phyloP scores from a whole-genome alignment of 805 yeast genomes.

The Saturnispora hagleri region DNA sequence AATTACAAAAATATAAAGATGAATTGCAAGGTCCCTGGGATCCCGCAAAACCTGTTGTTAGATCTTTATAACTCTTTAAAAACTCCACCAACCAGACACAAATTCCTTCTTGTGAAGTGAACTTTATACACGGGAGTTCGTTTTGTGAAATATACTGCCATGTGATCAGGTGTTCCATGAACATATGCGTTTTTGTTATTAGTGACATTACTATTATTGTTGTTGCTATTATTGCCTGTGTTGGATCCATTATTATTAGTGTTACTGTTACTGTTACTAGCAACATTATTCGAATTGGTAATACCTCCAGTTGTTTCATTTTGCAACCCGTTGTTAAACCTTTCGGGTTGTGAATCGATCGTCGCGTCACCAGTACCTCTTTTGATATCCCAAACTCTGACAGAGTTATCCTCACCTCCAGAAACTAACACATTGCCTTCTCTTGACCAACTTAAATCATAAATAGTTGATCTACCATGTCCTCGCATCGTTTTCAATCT shows the following conservation, averaged over 20 bases:
- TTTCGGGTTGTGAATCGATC: conserved; percentile 36
- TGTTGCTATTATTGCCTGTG: conserved; percentile 14
- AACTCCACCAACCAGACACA: conserved; percentile 91
- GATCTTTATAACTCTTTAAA: conserved; percentile 39
- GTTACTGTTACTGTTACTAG: conserved; percentile 10
- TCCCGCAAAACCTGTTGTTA: conserved; percentile 63
- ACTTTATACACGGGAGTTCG: conserved; percentile 91
- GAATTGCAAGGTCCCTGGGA: conserved; percentile 94
- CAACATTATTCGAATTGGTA: conserved; percentile 10
- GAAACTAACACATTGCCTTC: conserved; percentile 88
- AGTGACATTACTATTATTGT: conserved; percentile 14
- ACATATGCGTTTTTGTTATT: conserved; percentile 47
- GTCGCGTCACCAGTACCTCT: conserved; percentile 60
- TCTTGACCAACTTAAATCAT: conserved; percentile 72
- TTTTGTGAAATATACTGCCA: conserved; percentile 90
- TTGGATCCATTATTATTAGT: conserved; percentile 7
- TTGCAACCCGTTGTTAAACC: conserved; percentile 30
- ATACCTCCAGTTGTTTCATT: not conserved
- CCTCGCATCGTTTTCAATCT: conserved; percentile 88
- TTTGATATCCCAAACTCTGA: conserved; percentile 93
- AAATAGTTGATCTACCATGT: conserved; percentile 80
- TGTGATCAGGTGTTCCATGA: conserved; percentile 51
- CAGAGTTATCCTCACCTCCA: conserved; percentile 87
- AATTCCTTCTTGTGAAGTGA: conserved; percentile 81
- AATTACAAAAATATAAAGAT: conserved; percentile 69